These are phyloP conservation scores for Claviceps maximensis DNA, from an alignment of 2,329 filamentous ascomycete genomes.

Conservation along the genomic window DNA sequence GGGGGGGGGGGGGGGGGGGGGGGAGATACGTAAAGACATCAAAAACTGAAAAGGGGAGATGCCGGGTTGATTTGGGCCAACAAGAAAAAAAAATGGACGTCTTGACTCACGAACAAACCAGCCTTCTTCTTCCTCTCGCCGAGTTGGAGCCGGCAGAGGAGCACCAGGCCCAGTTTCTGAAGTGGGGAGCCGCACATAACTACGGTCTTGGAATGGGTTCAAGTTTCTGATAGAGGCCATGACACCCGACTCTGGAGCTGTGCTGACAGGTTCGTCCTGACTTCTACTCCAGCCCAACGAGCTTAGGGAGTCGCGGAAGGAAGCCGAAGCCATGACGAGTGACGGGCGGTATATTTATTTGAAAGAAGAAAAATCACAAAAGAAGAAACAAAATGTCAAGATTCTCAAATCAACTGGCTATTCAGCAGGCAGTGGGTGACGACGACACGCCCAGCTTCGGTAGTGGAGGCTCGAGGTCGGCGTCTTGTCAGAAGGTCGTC, in stretches of 20 bases:
- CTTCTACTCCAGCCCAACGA: slow-evolving; percentile 89
- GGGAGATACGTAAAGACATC: slow-evolving; percentile 11
- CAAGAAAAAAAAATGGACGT: neutral
- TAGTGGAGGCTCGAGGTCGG: neutral
- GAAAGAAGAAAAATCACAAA: neutral
- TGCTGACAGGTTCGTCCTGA: slow-evolving; percentile 66
- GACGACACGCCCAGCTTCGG: neutral
- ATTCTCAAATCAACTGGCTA: neutral
- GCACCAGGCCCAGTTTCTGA: slow-evolving; percentile 63
- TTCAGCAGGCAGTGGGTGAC: neutral
- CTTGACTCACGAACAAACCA: slow-evolving; percentile 81
- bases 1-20: no score
- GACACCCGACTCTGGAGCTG: slow-evolving; percentile 54
- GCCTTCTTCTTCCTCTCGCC: slow-evolving; percentile 87
- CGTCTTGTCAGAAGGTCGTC: slow-evolving; percentile 3
- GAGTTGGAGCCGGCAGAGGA: slow-evolving; percentile 68
- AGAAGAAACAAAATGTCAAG: neutral
- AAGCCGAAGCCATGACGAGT: slow-evolving; percentile 61
- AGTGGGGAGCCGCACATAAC: slow-evolving; percentile 84
- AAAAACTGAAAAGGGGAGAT: slow-evolving; percentile 3
- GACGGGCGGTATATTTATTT: neutral
- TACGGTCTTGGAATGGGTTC: slow-evolving; percentile 76
- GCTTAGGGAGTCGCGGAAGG: slow-evolving; percentile 90
- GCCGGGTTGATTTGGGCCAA: neutral
- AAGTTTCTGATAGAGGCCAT: slow-evolving; percentile 69